Conservation (phyloP, 2,329 filamentous ascomycete genomes). For the Penicillium decumbens region DNA sequence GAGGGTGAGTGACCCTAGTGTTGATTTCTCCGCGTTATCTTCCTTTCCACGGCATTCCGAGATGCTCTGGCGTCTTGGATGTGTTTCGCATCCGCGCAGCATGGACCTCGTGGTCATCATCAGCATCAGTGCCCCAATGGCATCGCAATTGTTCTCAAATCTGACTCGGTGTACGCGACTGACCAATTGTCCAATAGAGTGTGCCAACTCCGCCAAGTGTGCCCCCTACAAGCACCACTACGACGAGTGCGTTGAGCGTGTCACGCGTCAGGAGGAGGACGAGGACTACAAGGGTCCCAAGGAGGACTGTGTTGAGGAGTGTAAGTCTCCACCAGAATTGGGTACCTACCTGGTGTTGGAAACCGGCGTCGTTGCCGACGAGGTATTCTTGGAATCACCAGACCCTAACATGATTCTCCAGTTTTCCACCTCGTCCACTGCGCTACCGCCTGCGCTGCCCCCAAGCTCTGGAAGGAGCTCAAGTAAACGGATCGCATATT, state of each 20-base stretch:
- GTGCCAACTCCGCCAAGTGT: constrained; percentile 80
- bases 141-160: constrained; percentile 9
- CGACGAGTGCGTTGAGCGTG: constrained; percentile 95
- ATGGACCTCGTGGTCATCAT: constrained; percentile 3
- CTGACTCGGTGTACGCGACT: constrained; percentile 2
- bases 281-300: constrained; percentile 66
- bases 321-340: constrained; percentile 55
- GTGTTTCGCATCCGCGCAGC: constrained; percentile 5
- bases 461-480: constrained; percentile 89
- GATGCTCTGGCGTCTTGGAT: not conserved
- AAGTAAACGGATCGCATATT: constrained; percentile 59
- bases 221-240: constrained; percentile 92
- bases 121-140: constrained; percentile 12
- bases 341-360: not conserved
- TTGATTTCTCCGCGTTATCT: not conserved
- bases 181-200: constrained; percentile 58
- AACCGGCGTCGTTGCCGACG: not conserved
- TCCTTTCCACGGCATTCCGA: not conserved
- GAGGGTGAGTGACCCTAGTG: constrained; percentile 66
- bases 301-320: constrained; percentile 99
- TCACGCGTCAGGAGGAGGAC: constrained; percentile 64
- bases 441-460: constrained; percentile 84
- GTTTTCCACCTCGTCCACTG: constrained; percentile 99
- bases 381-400: not conserved
- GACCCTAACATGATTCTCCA: constrained; percentile 39